A percentile compares a stretch with the other conserved stretches of the same genome.
Evolutionary conservation across 306 rosid species (phyloP).

Genomic region (Medicago truncatula): MtrunA17r5.0-ANR NC_053046.1:38788501-38789000

Average conservation of each 20-base stretch:
- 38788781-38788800: neutral
- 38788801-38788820: neutral
- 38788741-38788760: neutral
- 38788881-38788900: neutral
- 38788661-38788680: neutral
- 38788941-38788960: neutral
- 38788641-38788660: neutral
- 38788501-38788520: conserved; percentile 13
- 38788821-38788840: neutral
- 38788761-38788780: neutral
- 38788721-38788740: neutral
- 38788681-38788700: conserved; percentile 6
- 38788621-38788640: neutral
- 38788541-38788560: conserved; percentile 4
- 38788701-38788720: neutral
- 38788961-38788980: neutral
- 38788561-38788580: neutral
- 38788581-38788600: neutral
- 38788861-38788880: neutral
- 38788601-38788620: neutral
- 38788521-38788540: conserved; percentile 11
- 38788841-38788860: neutral
- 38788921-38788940: neutral
- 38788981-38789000: conserved; percentile 27
- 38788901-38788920: neutral